Base-by-base conservation (phyloP, 1,139 yeast genomes). In the Suhomyces guaymorum region DNA sequence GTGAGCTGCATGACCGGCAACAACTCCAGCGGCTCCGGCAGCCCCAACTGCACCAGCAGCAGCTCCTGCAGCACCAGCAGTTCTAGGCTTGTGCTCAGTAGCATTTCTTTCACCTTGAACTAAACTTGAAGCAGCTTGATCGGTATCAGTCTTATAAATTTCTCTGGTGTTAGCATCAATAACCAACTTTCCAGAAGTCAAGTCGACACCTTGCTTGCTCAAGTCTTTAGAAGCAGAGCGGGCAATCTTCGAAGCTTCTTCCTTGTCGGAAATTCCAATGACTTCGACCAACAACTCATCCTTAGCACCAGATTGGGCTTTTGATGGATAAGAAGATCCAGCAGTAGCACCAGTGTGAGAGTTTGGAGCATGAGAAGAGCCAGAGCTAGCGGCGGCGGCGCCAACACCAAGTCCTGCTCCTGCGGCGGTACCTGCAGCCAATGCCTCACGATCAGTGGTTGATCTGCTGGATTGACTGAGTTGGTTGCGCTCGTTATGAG, bases 101-200 rank as follows among this genome's bases (percentile, higher is more conserved):
- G 19, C 29, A 17, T 11, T 8, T 11, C 18, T 11, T 12, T 17
- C 15, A 7, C 13, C 30, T 8, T 13, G 10, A 2, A 17, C 28
- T 10, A 27, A 16, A 2, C 16, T 19, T 3, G 5, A 8, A 2
- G 30, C 21, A 3, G 30, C 17, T 11, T 24, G 24, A 11, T 19
- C 24, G 3, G 17, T 30, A 26, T 41, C 61, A 15, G 58, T 37
- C 43, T 57, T 55, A 40, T 57, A 56, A 12, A 59, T 58, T 41
- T 61, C 62, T 32, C 51, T 59, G 19, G 66, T 62, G 32, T 57
- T 57, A 30, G 70, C 61, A 44, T 66, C 59, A 30, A 66, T 55
- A 8, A 64, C 61, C 34, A 66, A 48, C 42, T 63, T 63, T 3
- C 70, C 70, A n/a, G 58, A 47, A 10, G 55, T 42, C 44, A 66